These are phyloP conservation scores for Cyamopsis tetragonoloba DNA, from an alignment of 306 rosid genomes.

Conservation along the genomic window DNA sequence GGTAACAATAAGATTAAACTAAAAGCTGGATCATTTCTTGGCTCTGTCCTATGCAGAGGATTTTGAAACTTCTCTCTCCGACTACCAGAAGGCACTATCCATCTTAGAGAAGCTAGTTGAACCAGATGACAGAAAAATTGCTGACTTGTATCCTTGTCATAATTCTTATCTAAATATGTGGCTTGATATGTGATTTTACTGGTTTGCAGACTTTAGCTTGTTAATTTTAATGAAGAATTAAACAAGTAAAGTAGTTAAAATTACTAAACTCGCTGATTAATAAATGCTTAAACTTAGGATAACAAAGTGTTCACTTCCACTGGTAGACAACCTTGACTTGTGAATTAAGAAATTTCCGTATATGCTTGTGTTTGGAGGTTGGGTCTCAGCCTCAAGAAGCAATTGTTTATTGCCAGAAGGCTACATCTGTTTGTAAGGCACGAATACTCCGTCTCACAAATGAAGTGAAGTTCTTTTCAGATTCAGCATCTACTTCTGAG, in stretches of 20 bases:
- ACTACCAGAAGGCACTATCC: slow-evolving; percentile 81
- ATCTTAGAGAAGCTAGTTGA: slow-evolving; percentile 79
- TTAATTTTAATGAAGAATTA: slow-evolving; percentile 3
- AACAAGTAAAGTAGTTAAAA: background rate
- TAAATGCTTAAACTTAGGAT: background rate
- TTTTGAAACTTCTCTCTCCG: slow-evolving; percentile 80
- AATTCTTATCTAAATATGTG: slow-evolving; percentile 15
- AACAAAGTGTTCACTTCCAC: slow-evolving; percentile 1
- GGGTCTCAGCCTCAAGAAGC: slow-evolving; percentile 82
- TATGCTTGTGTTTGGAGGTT: slow-evolving; percentile 87
- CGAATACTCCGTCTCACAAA: slow-evolving; percentile 54
- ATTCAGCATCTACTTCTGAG: slow-evolving; percentile 41
- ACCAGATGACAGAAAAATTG: slow-evolving; percentile 76
- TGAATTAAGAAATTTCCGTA: slow-evolving; percentile 69
- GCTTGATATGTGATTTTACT: slow-evolving; percentile 9
- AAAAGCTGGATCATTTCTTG: slow-evolving; percentile 17
- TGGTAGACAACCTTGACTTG: slow-evolving; percentile 45
- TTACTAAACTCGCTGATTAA: slow-evolving; percentile 11
- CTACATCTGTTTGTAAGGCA: slow-evolving; percentile 75
- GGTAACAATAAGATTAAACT: slow-evolving; percentile 12
- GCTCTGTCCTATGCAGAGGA: slow-evolving; percentile 66
- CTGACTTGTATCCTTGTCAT: slow-evolving; percentile 84
- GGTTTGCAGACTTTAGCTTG: background rate
- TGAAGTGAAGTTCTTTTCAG: slow-evolving; percentile 53
- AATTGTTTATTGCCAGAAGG: slow-evolving; percentile 66